A percentile compares a stretch with the other conserved stretches of the same genome.
phyloP scores from a whole-genome alignment of 176 grass and related monocot species.

The Stipa capillata region DNA sequence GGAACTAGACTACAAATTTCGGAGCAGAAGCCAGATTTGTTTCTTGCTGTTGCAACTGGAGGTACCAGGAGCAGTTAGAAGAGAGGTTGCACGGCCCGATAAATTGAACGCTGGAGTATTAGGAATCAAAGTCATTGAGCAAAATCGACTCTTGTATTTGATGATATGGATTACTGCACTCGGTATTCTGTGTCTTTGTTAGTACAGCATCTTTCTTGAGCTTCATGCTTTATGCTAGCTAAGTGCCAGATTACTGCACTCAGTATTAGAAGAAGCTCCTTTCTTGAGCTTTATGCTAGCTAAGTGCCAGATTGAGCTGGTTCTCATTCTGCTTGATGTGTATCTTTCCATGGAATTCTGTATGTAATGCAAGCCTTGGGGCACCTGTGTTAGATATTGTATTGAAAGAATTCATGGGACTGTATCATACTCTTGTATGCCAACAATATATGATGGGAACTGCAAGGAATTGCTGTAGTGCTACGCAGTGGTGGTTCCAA shows the following conservation, averaged over 20 bases:
- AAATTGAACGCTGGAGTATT: neutral
- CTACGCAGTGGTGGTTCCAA: neutral
- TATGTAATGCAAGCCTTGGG: slow-evolving; percentile 8
- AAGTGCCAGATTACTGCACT: neutral
- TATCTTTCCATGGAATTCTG: slow-evolving; percentile 18
- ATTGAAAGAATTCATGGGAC: too few species aligned
- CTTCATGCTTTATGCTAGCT: slow-evolving; percentile 10
- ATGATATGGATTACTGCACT: neutral
- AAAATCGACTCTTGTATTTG: neutral
- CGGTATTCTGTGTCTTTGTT: neutral
- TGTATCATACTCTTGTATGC: too few species aligned
- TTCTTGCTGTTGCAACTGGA: neutral
- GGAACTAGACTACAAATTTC: neutral
- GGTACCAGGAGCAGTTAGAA: neutral
- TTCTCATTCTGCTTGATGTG: neutral
- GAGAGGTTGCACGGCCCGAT: neutral
- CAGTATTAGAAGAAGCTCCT: neutral
- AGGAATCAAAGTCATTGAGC: neutral
- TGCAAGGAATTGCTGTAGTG: too few species aligned
- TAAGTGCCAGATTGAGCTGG: neutral
- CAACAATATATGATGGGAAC: too few species aligned
- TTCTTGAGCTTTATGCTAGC: slow-evolving; percentile 25
- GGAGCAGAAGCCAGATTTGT: neutral
- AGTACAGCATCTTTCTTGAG: neutral
- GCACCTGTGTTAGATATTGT: neutral